Conservation (phyloP, 768 basidiomycete genomes). For the Boletus tylopilopsis region DNA sequence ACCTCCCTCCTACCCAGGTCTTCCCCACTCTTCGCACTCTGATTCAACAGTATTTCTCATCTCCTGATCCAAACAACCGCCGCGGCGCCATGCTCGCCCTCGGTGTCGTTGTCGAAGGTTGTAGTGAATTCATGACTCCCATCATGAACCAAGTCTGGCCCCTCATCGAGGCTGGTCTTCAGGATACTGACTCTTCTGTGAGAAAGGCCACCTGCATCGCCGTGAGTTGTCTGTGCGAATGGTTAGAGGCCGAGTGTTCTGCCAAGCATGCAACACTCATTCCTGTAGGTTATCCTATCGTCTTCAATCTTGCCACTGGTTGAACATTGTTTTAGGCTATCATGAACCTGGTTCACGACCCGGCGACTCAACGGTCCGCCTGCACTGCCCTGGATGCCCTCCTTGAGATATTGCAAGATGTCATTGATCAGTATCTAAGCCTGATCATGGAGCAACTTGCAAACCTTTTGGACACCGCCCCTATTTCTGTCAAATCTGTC, state of each 20-base stretch:
- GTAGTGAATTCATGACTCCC: slow-evolving; percentile 96
- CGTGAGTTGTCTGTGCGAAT: slow-evolving; percentile 95
- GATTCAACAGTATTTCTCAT: slow-evolving; percentile 82
- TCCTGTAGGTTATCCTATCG: slow-evolving; percentile 52
- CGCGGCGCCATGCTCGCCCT: slow-evolving; percentile 94
- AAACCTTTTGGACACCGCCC: slow-evolving; percentile 80
- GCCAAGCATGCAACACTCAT: slow-evolving; percentile 79
- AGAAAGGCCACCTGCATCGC: slow-evolving; percentile 95
- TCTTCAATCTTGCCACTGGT: not conserved
- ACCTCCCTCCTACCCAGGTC: slow-evolving; percentile 90
- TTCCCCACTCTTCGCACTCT: slow-evolving; percentile 87
- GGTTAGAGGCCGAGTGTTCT: slow-evolving; percentile 91
- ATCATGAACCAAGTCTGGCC: slow-evolving; percentile 93
- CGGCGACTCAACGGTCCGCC: slow-evolving; percentile 84
- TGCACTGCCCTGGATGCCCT: slow-evolving; percentile 96
- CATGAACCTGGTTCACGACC: slow-evolving; percentile 86
- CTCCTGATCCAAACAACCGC: slow-evolving; percentile 71
- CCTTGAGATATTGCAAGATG: slow-evolving; percentile 89
- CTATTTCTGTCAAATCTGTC: slow-evolving; percentile 86
- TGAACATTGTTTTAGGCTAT: slow-evolving; percentile 57
- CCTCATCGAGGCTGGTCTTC: slow-evolving; percentile 82
- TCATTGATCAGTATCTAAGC: slow-evolving; percentile 86
- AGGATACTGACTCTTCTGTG: slow-evolving; percentile 79
- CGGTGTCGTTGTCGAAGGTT: slow-evolving; percentile 95
- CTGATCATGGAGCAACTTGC: slow-evolving; percentile 94